phyloP scores from a whole-genome alignment of 805 yeast species.

The Debaryomyces maramus region DNA sequence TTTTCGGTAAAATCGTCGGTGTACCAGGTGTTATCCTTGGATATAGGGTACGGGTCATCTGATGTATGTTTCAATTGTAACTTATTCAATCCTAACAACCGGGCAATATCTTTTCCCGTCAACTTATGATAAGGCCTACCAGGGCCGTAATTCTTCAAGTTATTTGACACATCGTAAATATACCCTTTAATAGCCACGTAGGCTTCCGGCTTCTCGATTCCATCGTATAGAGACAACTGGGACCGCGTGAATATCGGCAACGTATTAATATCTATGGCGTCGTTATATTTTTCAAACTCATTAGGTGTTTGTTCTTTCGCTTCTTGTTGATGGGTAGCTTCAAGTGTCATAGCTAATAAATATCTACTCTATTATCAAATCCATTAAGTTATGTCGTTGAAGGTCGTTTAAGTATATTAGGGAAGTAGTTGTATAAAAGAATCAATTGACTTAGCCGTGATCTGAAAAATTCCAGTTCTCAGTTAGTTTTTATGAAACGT shows the following conservation, averaged over 20 bases:
- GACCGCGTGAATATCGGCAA: conserved; percentile 36
- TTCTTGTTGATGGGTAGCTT: background rate
- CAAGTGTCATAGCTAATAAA: background rate
- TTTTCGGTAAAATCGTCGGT: conserved; percentile 54
- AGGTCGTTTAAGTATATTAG: no score
- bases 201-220: conserved; percentile 36
- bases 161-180: conserved; percentile 75
- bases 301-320: conserved; percentile 9
- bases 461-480: no score
- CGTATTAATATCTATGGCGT: conserved; percentile 25
- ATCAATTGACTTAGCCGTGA: no score
- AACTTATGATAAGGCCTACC: conserved; percentile 71
- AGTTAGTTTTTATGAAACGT: no score
- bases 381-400: no score
- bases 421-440: no score
- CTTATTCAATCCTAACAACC: conserved; percentile 70
- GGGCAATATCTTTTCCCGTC: conserved; percentile 75
- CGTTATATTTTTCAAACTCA: conserved; percentile 31
- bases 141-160: conserved; percentile 69
- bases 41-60: background rate
- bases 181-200: conserved; percentile 77
- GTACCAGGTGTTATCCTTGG: conserved; percentile 41
- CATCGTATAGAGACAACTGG: conserved; percentile 34
- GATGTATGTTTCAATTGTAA: conserved; percentile 21
- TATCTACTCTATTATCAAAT: background rate